Percentiles rank a stretch among this genome's conserved stretches.
Evolutionary conservation across 2,329 filamentous ascomycete species (phyloP).

Genomic region (Fusarium sp.): DNA sequence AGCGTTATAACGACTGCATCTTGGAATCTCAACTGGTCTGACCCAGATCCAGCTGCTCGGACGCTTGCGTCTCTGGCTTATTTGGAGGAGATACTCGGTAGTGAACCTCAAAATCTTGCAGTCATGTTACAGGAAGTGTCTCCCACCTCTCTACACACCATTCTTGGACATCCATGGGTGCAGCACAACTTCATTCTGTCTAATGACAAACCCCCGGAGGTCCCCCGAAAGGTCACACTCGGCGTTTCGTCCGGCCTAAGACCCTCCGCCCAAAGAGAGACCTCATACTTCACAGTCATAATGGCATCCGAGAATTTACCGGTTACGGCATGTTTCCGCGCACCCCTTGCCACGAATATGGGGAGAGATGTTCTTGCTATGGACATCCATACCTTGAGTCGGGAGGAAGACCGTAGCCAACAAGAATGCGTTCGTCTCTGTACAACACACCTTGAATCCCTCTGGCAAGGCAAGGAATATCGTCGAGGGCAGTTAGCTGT

Average conservation of each 20-base stretch:
- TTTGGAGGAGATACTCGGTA: neutral
- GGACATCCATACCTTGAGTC: neutral
- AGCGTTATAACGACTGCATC: slow-evolving; percentile 7
- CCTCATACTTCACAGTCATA: slow-evolving; percentile 12
- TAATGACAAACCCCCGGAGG: neutral
- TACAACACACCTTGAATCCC: slow-evolving; percentile 20
- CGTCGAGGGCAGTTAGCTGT: slow-evolving; percentile 4
- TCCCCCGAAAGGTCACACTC: neutral
- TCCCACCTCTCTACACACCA: neutral
- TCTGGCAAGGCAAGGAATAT: neutral
- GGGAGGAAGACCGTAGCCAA: neutral
- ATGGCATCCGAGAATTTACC: slow-evolving; percentile 10
- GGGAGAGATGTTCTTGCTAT: slow-evolving; percentile 12
- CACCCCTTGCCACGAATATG: slow-evolving; percentile 5
- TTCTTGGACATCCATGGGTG: slow-evolving; percentile 1
- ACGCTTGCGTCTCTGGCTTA: neutral
- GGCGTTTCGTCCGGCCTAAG: neutral
- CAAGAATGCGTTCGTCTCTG: slow-evolving; percentile 7
- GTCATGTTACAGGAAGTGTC: slow-evolving; percentile 15
- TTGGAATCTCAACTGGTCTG: slow-evolving; percentile 16
- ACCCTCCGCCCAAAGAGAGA: neutral
- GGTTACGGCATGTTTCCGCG: slow-evolving; percentile 10
- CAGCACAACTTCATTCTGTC: slow-evolving; percentile 19
- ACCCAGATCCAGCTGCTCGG: slow-evolving; percentile 3
- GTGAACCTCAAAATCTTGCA: neutral